Evolutionary conservation across 2,329 filamentous ascomycete species (phyloP), one percentile per base, ranked within the genome.

Genomic region (Zymoseptoria crescenta): DNA sequence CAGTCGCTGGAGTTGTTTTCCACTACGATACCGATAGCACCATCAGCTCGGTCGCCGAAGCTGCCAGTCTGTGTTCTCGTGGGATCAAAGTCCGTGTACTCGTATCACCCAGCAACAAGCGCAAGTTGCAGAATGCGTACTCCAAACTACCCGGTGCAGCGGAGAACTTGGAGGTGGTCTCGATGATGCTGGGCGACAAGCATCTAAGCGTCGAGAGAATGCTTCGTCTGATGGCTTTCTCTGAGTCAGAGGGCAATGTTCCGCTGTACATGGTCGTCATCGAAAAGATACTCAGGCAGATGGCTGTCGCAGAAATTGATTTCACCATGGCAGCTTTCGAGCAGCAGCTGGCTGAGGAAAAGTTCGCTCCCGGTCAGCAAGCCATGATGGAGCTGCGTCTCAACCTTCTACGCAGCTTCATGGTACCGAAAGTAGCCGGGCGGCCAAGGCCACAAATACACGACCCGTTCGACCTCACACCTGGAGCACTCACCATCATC

Each of bases 351-450:
- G 61, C 70, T 0, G 27, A 56, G 0, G 73, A 78, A 24, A 65
- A 72, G 0, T 74, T 88, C 20, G 74, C 76, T 0, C 65, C 70
- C 0, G 73, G 69, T 1, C 87, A 91, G 67, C 68, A 71, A 0
- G 75, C 67, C 0, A 80, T 85, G 69, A 79, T 93, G 1, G 72
- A 77, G 0, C 79, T 86, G 67, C 80, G 87, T 0, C 74, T 90
- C 1, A 78, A 83, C 6, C 77, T 85, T 0, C 74, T 90, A 0
- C 83, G 89, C 65, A 84, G 81, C 13, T 89, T 88, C 70, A 79
- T 89, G 70, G 76, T 49, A 10, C 51, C 51, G 16, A 9, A 52
- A 9, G n/a, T 29, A 28, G 16, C 8, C 16, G 51, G 21, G n/a
- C n/a, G n/a, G n/a, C n/a, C 10, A 8, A 13, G 51, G n/a, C n/a